Conservation (phyloP, 2,329 filamentous ascomycete genomes). For the Calonectria naviculata region DNA sequence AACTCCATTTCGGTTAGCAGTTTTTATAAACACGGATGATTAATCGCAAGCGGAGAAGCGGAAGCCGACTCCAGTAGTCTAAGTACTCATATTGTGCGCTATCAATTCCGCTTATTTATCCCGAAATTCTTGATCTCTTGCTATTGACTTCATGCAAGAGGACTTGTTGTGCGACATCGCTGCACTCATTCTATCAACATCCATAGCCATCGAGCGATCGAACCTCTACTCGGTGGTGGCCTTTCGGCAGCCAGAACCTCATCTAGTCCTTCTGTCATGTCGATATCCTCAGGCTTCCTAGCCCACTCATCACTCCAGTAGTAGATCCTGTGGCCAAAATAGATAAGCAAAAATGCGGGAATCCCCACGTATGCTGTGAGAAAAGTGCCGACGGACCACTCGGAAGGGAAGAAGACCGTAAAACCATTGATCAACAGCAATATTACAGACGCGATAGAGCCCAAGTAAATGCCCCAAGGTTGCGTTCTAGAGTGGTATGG, state of each 20-base stretch:
- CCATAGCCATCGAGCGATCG: background rate
- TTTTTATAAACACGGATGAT: background rate
- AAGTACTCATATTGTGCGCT: background rate
- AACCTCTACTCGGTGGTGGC: background rate
- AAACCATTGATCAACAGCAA: constrained; percentile 72
- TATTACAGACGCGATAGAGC: constrained; percentile 6
- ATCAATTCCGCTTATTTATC: too few relatives aligned
- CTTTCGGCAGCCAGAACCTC: constrained; percentile 11
- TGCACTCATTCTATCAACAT: constrained; percentile 3
- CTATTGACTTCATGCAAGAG: too few relatives aligned
- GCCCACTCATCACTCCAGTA: background rate
- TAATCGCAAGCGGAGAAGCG: background rate
- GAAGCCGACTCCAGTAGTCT: background rate
- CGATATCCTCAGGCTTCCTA: background rate
- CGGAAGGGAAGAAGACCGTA: constrained; percentile 30
- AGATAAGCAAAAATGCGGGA: constrained; percentile 20
- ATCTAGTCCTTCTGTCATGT: background rate
- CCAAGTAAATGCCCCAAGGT: constrained; percentile 16
- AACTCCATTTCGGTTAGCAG: background rate
- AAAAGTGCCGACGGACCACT: constrained; percentile 30
- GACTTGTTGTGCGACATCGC: too few relatives aligned
- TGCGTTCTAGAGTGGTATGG: constrained; percentile 14
- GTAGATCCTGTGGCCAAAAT: constrained; percentile 8
- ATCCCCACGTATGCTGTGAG: constrained; percentile 31
- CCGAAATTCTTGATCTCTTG: too few relatives aligned